Conservation (phyloP, 208 protist genomes). For the Herpetomonas tarakana region DNA sequence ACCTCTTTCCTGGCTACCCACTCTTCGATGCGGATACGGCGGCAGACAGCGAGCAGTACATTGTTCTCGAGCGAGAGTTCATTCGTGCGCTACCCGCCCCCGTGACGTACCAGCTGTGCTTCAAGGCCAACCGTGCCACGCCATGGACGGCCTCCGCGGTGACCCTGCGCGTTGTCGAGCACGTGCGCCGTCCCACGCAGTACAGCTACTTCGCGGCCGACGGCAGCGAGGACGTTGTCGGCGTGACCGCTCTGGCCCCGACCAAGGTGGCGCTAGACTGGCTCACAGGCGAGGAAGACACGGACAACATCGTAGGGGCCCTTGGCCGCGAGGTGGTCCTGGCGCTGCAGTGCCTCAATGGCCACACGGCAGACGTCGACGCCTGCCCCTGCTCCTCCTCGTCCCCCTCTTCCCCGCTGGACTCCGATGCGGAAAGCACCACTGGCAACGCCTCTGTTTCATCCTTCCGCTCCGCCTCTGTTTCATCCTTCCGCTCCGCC, state of each 20-base stretch:
- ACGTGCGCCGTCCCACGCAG: constrained; percentile 35
- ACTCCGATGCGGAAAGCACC: neutral
- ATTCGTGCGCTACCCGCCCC: constrained; percentile 34
- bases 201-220: constrained; percentile 68
- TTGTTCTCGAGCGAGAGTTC: constrained; percentile 47
- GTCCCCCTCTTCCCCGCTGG: neutral
- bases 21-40: constrained; percentile 21
- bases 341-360: constrained; percentile 38
- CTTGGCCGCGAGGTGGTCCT: constrained; percentile 45
- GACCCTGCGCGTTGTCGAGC: constrained; percentile 29
- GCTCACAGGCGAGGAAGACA: constrained; percentile 37
- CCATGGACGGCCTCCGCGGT: constrained; percentile 51
- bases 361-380: neutral
- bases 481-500: neutral
- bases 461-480: neutral
- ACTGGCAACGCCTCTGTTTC: neutral
- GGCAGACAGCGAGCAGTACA: constrained; percentile 20
- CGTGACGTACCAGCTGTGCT: constrained; percentile 51
- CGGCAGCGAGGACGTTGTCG: constrained; percentile 53
- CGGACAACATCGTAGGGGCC: constrained; percentile 57
- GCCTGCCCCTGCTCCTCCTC: neutral
- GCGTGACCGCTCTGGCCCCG: constrained; percentile 38
- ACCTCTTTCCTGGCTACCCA: constrained; percentile 38
- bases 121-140: constrained; percentile 49
- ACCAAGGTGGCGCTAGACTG: constrained; percentile 60